These are phyloP conservation scores for Drechmeria coniospora DNA, from an alignment of 2,329 filamentous ascomycete species.

Conservation along the genomic window DNA sequence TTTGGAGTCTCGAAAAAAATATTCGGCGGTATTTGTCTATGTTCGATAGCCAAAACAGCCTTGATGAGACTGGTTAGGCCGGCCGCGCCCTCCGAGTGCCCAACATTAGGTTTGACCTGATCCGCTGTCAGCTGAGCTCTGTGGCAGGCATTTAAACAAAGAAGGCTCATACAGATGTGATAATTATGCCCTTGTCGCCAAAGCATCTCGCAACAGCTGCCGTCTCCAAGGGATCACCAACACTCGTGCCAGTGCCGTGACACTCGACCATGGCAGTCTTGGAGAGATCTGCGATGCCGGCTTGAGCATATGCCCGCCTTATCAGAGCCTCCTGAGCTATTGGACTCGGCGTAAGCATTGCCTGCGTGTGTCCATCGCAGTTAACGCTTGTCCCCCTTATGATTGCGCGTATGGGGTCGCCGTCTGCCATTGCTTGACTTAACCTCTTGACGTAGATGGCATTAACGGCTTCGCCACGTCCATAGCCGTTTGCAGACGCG, in stretches of 20 bases:
- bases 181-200: slow-evolving; percentile 9
- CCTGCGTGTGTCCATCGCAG: slow-evolving; percentile 25
- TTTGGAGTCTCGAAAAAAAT: slow-evolving; percentile 20
- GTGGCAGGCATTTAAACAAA: background rate
- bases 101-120: slow-evolving; percentile 23
- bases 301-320: slow-evolving; percentile 12
- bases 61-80: slow-evolving; percentile 29
- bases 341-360: slow-evolving; percentile 23
- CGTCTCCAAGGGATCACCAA: slow-evolving; percentile 22
- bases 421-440: slow-evolving; percentile 28
- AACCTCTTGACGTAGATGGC: slow-evolving; percentile 30
- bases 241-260: slow-evolving; percentile 23
- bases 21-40: slow-evolving; percentile 21
- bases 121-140: too few relatives aligned
- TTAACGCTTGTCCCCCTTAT: slow-evolving; percentile 22
- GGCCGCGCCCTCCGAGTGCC: slow-evolving; percentile 28
- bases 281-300: slow-evolving; percentile 10
- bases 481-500: slow-evolving; percentile 31
- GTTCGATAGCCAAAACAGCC: slow-evolving; percentile 22
- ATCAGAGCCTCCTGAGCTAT: slow-evolving; percentile 18
- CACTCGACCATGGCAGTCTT: slow-evolving; percentile 20
- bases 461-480: slow-evolving; percentile 30
- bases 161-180: slow-evolving; percentile 11
- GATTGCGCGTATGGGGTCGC: slow-evolving; percentile 25
- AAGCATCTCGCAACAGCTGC: slow-evolving; percentile 16